Evolutionary conservation across 768 basidiomycete genomes (phyloP), one percentile per base, ranked within the genome.

Genomic region (Cubamyces sp.): DNA sequence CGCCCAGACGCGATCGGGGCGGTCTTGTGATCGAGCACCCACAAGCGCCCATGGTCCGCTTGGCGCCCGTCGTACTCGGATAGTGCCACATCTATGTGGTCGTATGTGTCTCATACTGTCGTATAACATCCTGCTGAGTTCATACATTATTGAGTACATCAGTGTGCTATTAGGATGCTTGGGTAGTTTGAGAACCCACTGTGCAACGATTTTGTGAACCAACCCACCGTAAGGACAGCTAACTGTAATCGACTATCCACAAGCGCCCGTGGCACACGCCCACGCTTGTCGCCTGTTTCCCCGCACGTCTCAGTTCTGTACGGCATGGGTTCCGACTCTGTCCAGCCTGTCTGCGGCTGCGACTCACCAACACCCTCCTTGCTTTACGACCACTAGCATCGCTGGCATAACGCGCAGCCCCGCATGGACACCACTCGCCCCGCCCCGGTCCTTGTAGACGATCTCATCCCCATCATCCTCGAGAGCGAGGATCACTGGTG

Each of bases 391-490:
- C 62, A 64, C 57, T 64, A 42, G 37, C 65, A 61, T 45, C 61
- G 53, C 43, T 49, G 26, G 49, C 46, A 55, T 60, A 64, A 48
- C 55, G 30, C 55, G 51, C 59, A 28, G 47, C 52, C 28, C 46
- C 56, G n/a, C 57, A 62, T 58, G 56, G n/a, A 46, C 55, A 25
- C 41, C 30, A 12, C 54, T 45, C 52, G 43, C 60, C 25, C 45
- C 37, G 54, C 59, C 48, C 54, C 69, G 59, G 70, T 70, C 51
- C 78, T 84, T 66, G 70, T 82, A 64, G 77, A 82, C 68, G 84
- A 86, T 69, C 77, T 85, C 50, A 76, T 85, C 46, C 79, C 79
- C 23, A 69, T 83, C 60, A 80, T 86, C 45, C 79, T 86, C 60
- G 79, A 83, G 39, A 74, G 76, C 66, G 72, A 77, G 61, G 65